phyloP scores from a whole-genome alignment of 139 green algal genomes.

The Chlorella sp. region DNA sequence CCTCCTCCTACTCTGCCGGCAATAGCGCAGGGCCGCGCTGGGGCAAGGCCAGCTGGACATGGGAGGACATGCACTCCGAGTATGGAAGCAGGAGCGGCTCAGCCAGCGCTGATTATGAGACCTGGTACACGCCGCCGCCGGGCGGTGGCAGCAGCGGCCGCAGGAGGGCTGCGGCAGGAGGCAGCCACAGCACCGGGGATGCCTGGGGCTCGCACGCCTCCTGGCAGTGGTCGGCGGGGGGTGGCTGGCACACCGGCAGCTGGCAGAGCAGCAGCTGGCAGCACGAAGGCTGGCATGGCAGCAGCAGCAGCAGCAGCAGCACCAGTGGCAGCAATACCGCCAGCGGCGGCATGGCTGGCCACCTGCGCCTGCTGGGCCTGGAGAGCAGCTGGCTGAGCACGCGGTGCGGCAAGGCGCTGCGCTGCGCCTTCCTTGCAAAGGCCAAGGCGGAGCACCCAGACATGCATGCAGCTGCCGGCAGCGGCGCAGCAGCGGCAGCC shows the following conservation, averaged over 20 bases:
- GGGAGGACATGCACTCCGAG: background rate
- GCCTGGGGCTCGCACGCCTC: no score
- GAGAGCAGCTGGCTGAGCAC: constrained; percentile 3
- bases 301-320: background rate
- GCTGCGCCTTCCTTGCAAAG: background rate
- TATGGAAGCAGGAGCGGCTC: background rate
- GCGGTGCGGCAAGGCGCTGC: background rate
- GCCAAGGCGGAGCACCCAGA: constrained; percentile 37
- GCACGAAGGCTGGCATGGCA: background rate
- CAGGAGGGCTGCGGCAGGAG: background rate
- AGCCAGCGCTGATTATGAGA: background rate
- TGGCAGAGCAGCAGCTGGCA: background rate
- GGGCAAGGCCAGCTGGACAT: background rate
- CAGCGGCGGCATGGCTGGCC: background rate
- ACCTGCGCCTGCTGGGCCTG: background rate
- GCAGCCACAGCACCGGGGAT: background rate
- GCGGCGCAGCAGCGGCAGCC: background rate
- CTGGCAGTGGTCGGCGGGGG: no score
- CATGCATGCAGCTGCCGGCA: background rate
- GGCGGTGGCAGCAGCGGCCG: background rate
- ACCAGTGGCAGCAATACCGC: background rate
- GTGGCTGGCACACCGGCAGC: background rate
- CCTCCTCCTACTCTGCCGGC: background rate
- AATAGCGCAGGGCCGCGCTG: background rate
- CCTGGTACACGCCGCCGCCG: background rate